Evolutionary conservation across 257 asterid species (phyloP).

Genomic region (Vinca minor): DNA sequence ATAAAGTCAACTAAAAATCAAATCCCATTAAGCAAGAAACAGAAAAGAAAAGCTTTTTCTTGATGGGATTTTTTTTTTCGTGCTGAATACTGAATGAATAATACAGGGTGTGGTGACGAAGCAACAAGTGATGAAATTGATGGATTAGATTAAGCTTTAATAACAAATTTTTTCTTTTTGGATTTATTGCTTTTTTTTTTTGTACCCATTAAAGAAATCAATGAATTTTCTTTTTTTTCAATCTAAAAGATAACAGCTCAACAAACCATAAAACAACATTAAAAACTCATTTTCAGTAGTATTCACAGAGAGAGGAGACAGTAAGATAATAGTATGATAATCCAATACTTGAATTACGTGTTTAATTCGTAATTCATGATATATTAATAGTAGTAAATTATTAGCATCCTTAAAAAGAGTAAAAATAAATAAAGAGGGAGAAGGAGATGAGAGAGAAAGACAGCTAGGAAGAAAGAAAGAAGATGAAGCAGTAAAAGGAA

Average conservation of each 20-base stretch:
- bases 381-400: no score
- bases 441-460: slow-evolving; percentile 6
- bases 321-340: no score
- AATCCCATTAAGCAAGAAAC: no score
- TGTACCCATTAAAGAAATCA: slow-evolving; percentile 10
- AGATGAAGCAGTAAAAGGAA: neutral
- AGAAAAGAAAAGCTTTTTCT: slow-evolving; percentile 3
- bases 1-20: no score
- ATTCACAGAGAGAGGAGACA: neutral
- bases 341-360: no score
- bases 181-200: neutral
- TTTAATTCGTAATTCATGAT: no score
- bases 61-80: slow-evolving; percentile 11
- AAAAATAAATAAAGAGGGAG: slow-evolving; percentile 5
- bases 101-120: neutral
- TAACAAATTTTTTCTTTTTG: no score
- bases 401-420: no score
- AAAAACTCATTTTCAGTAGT: neutral
- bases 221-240: neutral
- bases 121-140: slow-evolving; percentile 9
- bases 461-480: slow-evolving; percentile 5
- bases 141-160: no score
- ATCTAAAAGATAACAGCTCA: slow-evolving; percentile 4
- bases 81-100: neutral
- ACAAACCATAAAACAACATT: neutral